Evolutionary conservation across 345 rosid genomes (phyloP).

Genomic region (Camelina hispida): DNA sequence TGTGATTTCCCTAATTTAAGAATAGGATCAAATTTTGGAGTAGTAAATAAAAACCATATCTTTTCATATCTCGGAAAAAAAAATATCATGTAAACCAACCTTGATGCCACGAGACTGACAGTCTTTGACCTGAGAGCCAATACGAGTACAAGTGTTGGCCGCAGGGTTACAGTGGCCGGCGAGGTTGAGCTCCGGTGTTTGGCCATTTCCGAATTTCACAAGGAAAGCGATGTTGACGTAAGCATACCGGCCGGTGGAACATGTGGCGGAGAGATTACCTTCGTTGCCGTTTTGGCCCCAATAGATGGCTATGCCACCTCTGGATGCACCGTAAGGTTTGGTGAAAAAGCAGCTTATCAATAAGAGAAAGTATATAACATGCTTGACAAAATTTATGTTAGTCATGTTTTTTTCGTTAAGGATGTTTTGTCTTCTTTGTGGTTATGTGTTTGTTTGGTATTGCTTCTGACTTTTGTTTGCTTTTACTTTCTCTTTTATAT

Average conservation of each 20-base stretch:
- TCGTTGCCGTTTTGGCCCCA: constrained; percentile 72
- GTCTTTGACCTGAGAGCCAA: constrained; percentile 47
- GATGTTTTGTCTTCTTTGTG: constrained; percentile 21
- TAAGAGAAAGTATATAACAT: constrained; percentile 17
- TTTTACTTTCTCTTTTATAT: background rate
- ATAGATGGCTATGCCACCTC: constrained; percentile 48
- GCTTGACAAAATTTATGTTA: constrained; percentile 3
- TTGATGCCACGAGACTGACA: constrained; percentile 60
- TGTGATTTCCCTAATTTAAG: background rate
- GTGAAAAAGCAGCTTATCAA: constrained; percentile 10
- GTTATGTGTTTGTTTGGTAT: constrained; percentile 23
- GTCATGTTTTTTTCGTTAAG: constrained; percentile 18
- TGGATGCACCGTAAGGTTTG: constrained; percentile 28
- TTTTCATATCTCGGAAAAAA: background rate
- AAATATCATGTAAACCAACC: constrained; percentile 20
- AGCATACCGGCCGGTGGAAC: constrained; percentile 53
- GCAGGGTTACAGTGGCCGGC: constrained; percentile 67
- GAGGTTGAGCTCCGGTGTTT: constrained; percentile 53
- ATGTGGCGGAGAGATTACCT: constrained; percentile 52
- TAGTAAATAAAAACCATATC: background rate
- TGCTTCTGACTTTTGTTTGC: constrained; percentile 2
- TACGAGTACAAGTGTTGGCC: constrained; percentile 44
- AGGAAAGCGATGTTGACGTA: constrained; percentile 65
- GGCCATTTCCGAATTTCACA: constrained; percentile 57
- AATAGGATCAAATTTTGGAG: background rate